Base-by-base conservation (phyloP, 371 early-diverging fungal genomes). In the Saksenaea oblongispora region DNA sequence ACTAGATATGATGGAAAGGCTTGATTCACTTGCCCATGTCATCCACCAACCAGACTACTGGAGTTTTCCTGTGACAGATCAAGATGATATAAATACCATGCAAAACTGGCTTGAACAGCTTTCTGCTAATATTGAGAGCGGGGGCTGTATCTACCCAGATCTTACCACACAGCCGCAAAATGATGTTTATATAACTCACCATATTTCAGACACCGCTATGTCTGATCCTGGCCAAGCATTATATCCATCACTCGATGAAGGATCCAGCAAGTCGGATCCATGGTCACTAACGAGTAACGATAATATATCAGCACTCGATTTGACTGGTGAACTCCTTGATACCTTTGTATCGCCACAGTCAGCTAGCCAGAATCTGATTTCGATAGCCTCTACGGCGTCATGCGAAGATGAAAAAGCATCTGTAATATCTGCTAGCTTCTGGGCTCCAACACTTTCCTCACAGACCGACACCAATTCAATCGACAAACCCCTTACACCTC, bases 101-200 rank as follows among this genome's bases (percentile, higher is more conserved):
- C 82, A 74, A 34, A 70, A 71, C 13, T 86, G 84, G 87, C 67
- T 82, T 7, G 79, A 79, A 44, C 79, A 82, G 54, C 57, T 82
- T 1, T 76, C 77, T 26, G 76, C 73, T 53, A 80, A 74, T 59
- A 82, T 73, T 56, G 74, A 64, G 56, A 78, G 71, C 27, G 76
- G 66, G 54, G 67, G 59, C 1, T 67, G 62, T n/a, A 59, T 69
- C 2, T 74, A 74, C 31, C 72, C 79, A 2, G 44, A 47, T 7
- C 61, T 61, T n/a, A 11, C 55, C 3, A 22, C 58, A n/a, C 54
- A 63, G 11, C 60, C 54, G 28, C 66, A 64, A 44, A 60, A 56
- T 27, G 2, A 55, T 14, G 18, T 34, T 47, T 26, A 41, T 39
- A 34, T 61, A 55, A 42, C 42, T 39, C n/a, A 13, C 14, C 34